These are phyloP conservation scores for Ogataea ganodermae DNA, from an alignment of 805 yeast species.

Conservation along the genomic window DNA sequence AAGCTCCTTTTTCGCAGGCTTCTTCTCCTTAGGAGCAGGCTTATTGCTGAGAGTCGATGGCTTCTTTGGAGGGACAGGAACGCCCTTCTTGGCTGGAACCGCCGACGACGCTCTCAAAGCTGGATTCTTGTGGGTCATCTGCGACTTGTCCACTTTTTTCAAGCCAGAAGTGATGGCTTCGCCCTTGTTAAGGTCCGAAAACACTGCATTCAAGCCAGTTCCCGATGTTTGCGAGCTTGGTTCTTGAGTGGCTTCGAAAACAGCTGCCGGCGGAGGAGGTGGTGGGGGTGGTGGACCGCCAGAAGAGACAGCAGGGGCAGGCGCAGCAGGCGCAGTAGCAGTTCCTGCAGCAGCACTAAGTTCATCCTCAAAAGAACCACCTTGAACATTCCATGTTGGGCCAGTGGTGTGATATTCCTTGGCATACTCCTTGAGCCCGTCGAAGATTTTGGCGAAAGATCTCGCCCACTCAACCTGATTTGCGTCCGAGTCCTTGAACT, in stretches of 20 bases:
- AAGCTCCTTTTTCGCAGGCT: conserved; percentile 66
- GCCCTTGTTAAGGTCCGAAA: conserved; percentile 88
- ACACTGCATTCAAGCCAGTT: conserved; percentile 80
- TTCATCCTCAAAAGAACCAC: conserved; percentile 63
- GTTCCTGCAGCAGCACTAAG: conserved; percentile 27
- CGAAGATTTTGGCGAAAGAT: conserved; percentile 60
- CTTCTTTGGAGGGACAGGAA: conserved; percentile 82
- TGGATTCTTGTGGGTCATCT: conserved; percentile 94
- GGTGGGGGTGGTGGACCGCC: conserved; percentile 83
- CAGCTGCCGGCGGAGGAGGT: conserved; percentile 77
- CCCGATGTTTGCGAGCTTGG: conserved; percentile 29
- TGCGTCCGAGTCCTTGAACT: conserved; percentile 69
- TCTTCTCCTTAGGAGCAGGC: conserved; percentile 25
- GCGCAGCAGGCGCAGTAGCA: conserved; percentile 26
- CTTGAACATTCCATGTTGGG: conserved; percentile 67
- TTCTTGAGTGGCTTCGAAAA: conserved; percentile 46
- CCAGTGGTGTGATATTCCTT: conserved; percentile 83
- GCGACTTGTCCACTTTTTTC: conserved; percentile 88
- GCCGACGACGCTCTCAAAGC: conserved; percentile 62
- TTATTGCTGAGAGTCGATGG: conserved; percentile 57
- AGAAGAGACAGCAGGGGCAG: conserved; percentile 36
- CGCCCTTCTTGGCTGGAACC: conserved; percentile 49
- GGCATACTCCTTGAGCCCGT: conserved; percentile 68
- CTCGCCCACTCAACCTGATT: conserved; percentile 83
- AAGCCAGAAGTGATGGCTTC: conserved; percentile 79